phyloP scores from a whole-genome alignment of 495 filamentous ascomycete genomes.

The Xylaria acuta region DNA sequence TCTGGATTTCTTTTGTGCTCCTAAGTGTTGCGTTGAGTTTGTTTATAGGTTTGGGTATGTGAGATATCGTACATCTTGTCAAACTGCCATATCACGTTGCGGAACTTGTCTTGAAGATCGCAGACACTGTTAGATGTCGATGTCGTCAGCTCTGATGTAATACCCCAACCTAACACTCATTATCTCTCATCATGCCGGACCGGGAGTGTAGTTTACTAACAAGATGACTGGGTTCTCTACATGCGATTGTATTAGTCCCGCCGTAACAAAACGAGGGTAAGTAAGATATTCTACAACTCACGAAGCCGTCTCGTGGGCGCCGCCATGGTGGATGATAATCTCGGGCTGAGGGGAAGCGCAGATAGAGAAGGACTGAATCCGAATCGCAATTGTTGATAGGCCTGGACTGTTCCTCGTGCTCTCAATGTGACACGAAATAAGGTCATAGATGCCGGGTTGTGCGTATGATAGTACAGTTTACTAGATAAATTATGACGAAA shows the following conservation, averaged over 20 bases:
- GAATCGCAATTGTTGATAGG: not conserved
- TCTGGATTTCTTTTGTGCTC: not conserved
- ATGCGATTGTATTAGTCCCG: constrained; percentile 25
- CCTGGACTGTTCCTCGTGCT: not conserved
- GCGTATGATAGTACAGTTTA: not conserved
- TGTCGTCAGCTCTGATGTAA: not conserved
- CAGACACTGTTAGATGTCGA: constrained; percentile 68
- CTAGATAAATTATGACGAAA: not conserved
- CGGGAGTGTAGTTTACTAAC: constrained; percentile 48
- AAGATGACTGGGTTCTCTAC: constrained; percentile 73
- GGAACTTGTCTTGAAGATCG: constrained; percentile 95
- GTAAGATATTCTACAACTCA: constrained; percentile 35
- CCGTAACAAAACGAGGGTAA: not conserved
- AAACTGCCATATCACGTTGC: constrained; percentile 79
- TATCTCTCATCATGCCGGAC: not conserved
- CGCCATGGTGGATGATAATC: constrained; percentile 34
- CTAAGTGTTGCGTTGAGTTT: not conserved
- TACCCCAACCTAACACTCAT: not conserved
- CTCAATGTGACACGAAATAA: not conserved
- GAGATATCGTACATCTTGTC: constrained; percentile 68
- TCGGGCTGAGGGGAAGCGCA: constrained; percentile 10
- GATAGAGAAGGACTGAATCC: not conserved
- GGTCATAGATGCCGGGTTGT: not conserved
- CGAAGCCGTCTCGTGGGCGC: constrained; percentile 47
- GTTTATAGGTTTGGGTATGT: not conserved